These are phyloP conservation scores for Thalassia testudinum DNA, from an alignment of 116 monocot species.

Conservation along the genomic window DNA sequence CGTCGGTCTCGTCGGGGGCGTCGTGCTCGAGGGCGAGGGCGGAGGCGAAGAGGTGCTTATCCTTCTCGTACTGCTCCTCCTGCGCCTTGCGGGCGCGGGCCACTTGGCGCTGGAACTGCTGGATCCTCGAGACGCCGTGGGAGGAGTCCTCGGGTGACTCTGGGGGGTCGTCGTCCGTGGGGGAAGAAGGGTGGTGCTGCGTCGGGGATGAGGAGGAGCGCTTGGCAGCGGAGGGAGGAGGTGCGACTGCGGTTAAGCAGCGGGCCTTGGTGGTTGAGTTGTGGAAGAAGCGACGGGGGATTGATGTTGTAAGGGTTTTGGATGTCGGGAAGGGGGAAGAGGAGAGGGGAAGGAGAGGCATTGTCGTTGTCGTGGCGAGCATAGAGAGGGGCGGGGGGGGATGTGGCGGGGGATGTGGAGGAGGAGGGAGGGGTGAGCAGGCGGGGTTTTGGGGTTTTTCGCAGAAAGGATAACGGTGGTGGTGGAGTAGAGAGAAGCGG, in stretches of 20 bases:
- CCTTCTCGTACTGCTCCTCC: slow-evolving; percentile 47
- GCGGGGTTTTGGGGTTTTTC: neutral
- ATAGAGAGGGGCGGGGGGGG: neutral
- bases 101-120: slow-evolving; percentile 66
- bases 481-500: neutral
- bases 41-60: slow-evolving; percentile 46
- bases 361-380: neutral
- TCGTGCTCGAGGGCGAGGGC: slow-evolving; percentile 37
- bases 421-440: slow-evolving; percentile 1
- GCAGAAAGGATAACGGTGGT: neutral
- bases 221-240: no score
- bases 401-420: slow-evolving; percentile 1
- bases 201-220: slow-evolving; percentile 20
- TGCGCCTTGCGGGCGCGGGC: slow-evolving; percentile 49
- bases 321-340: slow-evolving; percentile 8
- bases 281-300: slow-evolving; percentile 9
- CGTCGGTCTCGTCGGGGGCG: slow-evolving; percentile 3
- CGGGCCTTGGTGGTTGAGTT: slow-evolving; percentile 19
- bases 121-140: slow-evolving; percentile 55
- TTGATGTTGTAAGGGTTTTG: slow-evolving; percentile 2
- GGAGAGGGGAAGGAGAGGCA: slow-evolving; percentile 1
- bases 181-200: no score
- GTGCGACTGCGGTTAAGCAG: no score
- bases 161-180: slow-evolving; percentile 75
- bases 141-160: slow-evolving; percentile 87